Conservation (phyloP, 805 yeast genomes). For the Cephaloascus albidus region DNA sequence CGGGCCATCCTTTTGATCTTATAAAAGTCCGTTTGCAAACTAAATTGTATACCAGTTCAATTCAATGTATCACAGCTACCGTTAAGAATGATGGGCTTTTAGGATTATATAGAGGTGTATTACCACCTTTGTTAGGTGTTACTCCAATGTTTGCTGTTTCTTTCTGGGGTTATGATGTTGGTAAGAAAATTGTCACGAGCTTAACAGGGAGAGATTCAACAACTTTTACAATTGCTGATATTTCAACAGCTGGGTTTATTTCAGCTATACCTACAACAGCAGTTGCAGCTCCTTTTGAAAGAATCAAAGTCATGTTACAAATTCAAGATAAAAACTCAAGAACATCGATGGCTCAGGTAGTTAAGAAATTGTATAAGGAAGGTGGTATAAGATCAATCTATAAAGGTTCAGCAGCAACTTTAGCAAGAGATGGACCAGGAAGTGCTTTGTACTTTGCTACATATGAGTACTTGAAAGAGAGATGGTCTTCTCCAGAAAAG, state of each 20-base stretch:
- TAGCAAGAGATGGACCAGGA: constrained; percentile 97
- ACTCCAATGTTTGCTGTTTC: constrained; percentile 98
- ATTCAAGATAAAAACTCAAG: constrained; percentile 43
- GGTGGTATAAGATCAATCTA: constrained; percentile 83
- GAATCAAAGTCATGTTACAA: constrained; percentile 91
- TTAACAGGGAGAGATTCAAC: constrained; percentile 20
- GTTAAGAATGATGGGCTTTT: constrained; percentile 62
- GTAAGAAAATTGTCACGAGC: constrained; percentile 53
- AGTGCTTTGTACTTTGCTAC: constrained; percentile 93
- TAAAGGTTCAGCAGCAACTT: constrained; percentile 86
- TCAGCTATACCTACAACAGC: constrained; percentile 93
- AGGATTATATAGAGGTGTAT: constrained; percentile 89
- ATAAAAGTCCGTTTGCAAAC: constrained; percentile 90
- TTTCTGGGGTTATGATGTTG: constrained; percentile 97
- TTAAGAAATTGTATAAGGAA: constrained; percentile 56
- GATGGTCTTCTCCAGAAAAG: constrained; percentile 44
- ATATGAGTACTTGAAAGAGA: constrained; percentile 71
- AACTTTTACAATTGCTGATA: constrained; percentile 53
- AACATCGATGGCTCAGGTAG: constrained; percentile 46
- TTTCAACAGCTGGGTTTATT: constrained; percentile 87
- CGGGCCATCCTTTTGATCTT: constrained; percentile 95
- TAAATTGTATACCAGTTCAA: constrained; percentile 52
- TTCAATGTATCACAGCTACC: constrained; percentile 62
- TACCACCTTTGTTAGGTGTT: constrained; percentile 92
- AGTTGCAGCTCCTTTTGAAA: constrained; percentile 96